Evolutionary conservation across 768 basidiomycete species (phyloP).

Genomic region (Peribolospora baueri): DNA sequence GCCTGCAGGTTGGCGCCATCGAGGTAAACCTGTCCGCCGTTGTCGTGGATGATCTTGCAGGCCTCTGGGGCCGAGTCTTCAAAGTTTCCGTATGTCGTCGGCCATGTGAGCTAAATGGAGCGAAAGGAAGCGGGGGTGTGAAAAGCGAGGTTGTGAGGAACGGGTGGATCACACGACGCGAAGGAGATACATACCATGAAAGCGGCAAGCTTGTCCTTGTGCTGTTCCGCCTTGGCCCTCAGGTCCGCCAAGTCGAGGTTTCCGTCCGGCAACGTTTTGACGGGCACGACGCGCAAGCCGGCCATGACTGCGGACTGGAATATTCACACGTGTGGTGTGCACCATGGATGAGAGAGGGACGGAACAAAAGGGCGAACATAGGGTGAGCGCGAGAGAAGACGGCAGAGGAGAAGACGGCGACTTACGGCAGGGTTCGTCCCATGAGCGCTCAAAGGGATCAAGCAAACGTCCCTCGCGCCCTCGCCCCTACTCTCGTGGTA

Average conservation of each 20-base stretch:
- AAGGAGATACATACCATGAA: constrained; percentile 46
- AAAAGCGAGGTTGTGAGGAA: constrained; percentile 1
- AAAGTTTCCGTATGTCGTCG: constrained; percentile 93
- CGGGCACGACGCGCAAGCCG: constrained; percentile 83
- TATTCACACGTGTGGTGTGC: background rate
- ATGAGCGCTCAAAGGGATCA: constrained; percentile 26
- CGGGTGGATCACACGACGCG: background rate
- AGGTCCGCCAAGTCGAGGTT: constrained; percentile 74
- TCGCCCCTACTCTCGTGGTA: constrained; percentile 80
- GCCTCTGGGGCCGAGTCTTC: constrained; percentile 44
- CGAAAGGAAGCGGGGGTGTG: constrained; percentile 5
- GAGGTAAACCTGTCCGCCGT: constrained; percentile 77
- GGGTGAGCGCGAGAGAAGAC: constrained; percentile 7
- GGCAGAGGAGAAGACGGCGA: constrained; percentile 1
- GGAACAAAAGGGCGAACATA: background rate
- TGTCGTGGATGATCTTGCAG: constrained; percentile 75
- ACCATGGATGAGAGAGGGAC: background rate
- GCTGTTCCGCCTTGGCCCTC: constrained; percentile 58
- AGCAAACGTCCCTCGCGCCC: constrained; percentile 60
- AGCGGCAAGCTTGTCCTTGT: constrained; percentile 76
- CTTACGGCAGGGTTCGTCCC: constrained; percentile 92
- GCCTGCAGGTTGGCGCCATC: constrained; percentile 94
- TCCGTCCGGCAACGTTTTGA: constrained; percentile 68
- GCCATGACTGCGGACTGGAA: constrained; percentile 81
- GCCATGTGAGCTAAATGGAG: constrained; percentile 56